Base-by-base conservation (phyloP, 805 yeast genomes). In the Pichia exigua region DNA sequence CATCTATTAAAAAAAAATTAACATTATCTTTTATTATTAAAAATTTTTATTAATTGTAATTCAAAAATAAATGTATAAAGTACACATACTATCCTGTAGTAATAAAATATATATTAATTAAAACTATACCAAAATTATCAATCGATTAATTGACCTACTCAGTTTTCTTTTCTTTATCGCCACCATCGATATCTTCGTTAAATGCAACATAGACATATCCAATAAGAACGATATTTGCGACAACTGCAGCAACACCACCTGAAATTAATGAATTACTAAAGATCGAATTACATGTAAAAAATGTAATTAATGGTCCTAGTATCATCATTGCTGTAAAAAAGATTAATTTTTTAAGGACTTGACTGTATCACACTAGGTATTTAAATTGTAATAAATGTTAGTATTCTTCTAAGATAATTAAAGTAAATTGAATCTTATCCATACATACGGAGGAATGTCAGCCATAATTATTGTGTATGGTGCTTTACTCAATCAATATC, bases 301-400 rank as follows among this genome's bases (percentile, higher is more conserved):
- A 87, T 1, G 85, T 71, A 27, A 75, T 49, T 55, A 87, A 61
- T 24, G 95, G 95, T 46, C 81, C 73, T 24, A 78, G 67, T 48
- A 87, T 80, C 94, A 87, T 87, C 52, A 87, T 82, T 7, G 75
- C 84, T 15, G 95, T 86, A 73, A 83, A 86, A 60, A 83, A 74
- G 67, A 85, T 74, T 52, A 87, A 76, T 67, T 86, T 87, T 56
- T 73, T 75, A 41, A 86, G 69, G 49, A 86, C 94, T 22, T 79
- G 65, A 58, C 86, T 82, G 57, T 42, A 15, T 13, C 8, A 39
- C 12, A 20, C 9, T 22, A 42, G 24, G 15, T 5, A 8, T 5
- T 11, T 13, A 40, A 20, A 38, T 32, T 24, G 7, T 18, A 7
- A 39, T 27, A 17, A 26, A 38, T 21, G 44, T 46, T 42, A 39